Evolutionary conservation across 805 yeast genomes (phyloP).

Genomic region (Kluyveromyces aestuarii): DNA sequence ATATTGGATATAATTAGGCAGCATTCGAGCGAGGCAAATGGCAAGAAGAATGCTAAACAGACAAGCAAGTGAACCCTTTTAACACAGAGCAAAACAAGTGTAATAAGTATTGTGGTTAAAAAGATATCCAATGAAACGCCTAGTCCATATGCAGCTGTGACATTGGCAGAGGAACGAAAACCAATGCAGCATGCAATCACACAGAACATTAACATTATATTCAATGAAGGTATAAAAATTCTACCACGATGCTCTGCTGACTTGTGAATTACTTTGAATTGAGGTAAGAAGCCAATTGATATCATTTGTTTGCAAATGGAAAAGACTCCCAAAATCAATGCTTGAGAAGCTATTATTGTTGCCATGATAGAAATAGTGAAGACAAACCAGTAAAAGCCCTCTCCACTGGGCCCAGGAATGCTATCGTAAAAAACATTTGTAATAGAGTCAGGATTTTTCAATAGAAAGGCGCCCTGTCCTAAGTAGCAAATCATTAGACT

Average conservation of each 20-base stretch:
- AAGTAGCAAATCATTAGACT: slow-evolving; percentile 42
- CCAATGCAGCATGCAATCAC: slow-evolving; percentile 45
- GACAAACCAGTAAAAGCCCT: slow-evolving; percentile 41
- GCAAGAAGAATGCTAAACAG: slow-evolving; percentile 27
- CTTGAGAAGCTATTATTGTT: slow-evolving; percentile 53
- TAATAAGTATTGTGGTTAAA: slow-evolving; percentile 40
- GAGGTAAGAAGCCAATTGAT: slow-evolving; percentile 42
- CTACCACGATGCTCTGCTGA: slow-evolving; percentile 39
- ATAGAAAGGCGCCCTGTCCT: slow-evolving; percentile 37
- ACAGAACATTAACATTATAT: slow-evolving; percentile 42
- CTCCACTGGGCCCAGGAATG: slow-evolving; percentile 12
- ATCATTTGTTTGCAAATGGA: slow-evolving; percentile 29
- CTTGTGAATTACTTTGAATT: slow-evolving; percentile 36
- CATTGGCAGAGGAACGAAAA: slow-evolving; percentile 38
- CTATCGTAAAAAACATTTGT: too few relatives aligned
- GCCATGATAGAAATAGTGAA: slow-evolving; percentile 45
- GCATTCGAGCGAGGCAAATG: slow-evolving; percentile 24
- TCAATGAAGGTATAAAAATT: slow-evolving; percentile 44
- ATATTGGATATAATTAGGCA: slow-evolving; percentile 39
- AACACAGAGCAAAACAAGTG: slow-evolving; percentile 39
- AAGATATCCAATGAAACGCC: slow-evolving; percentile 49
- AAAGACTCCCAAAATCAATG: slow-evolving; percentile 47
- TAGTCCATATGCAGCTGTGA: slow-evolving; percentile 53
- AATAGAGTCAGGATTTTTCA: too few relatives aligned
- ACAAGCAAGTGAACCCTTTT: slow-evolving; percentile 29